phyloP scores from a whole-genome alignment of 192 early-diverging fungal species.

The Backusella sp. region DNA sequence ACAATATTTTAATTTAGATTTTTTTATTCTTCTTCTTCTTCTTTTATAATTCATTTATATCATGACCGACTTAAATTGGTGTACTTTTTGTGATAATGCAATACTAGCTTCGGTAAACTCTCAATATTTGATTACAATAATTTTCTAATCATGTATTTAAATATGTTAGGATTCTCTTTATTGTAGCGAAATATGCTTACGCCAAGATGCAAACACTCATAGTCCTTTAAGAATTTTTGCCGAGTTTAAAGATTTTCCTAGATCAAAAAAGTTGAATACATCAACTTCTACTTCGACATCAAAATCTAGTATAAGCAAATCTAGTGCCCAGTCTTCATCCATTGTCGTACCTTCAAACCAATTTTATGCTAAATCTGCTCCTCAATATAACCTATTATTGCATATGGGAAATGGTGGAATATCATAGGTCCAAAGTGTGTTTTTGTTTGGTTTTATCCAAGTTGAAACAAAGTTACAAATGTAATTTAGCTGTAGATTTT shows the following conservation, averaged over 20 bases:
- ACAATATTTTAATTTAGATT: not conserved
- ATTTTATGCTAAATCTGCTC: not conserved
- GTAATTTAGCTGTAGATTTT: not conserved
- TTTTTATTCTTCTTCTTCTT: not conserved
- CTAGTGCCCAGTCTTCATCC: not conserved
- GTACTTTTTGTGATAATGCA: constrained; percentile 15
- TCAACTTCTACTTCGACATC: constrained; percentile 4
- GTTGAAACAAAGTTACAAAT: not conserved
- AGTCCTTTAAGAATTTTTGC: constrained; percentile 26
- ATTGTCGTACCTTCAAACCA: not conserved
- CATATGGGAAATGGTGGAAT: not conserved
- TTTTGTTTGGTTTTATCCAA: not conserved
- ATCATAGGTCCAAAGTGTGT: too few relatives aligned
- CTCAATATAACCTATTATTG: not conserved
- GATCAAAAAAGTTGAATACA: not conserved
- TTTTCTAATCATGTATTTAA: not conserved
- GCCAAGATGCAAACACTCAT: constrained; percentile 27
- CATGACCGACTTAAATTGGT: constrained; percentile 19
- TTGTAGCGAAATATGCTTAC: constrained; percentile 29
- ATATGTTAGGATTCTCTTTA: constrained; percentile 28
- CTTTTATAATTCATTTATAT: not conserved
- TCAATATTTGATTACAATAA: not conserved
- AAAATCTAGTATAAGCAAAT: not conserved
- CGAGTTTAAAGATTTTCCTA: constrained; percentile 35
- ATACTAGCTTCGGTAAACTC: constrained; percentile 5